Conservation (phyloP, 305 asterid species). For the Fraxinus baroniana region DNA sequence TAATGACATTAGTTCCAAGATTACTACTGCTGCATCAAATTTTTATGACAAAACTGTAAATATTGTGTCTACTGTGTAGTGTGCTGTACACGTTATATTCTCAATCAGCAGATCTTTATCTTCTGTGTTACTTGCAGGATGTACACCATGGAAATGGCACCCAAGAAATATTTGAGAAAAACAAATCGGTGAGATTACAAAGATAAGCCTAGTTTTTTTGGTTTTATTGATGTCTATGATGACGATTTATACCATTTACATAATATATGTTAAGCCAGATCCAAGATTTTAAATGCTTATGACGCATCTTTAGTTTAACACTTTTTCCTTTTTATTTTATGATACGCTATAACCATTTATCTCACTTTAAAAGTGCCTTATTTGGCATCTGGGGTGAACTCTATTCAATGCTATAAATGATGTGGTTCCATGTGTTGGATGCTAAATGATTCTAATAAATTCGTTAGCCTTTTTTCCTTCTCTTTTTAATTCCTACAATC, state of each 20-base stretch:
- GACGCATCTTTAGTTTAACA: constrained; percentile 5
- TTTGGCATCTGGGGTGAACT: background rate
- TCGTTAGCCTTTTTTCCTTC: background rate
- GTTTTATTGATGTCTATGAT: constrained; percentile 18
- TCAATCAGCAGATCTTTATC: constrained; percentile 13
- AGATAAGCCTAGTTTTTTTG: constrained; percentile 12
- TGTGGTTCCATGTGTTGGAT: constrained; percentile 12
- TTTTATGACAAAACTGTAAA: background rate
- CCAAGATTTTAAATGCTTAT: constrained; percentile 10
- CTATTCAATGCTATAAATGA: background rate
- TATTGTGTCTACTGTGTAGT: background rate
- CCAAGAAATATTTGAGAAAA: constrained; percentile 88
- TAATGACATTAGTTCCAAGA: constrained; percentile 29
- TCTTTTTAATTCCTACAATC: background rate
- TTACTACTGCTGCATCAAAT: background rate
- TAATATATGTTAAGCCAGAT: constrained; percentile 15
- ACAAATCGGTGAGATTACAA: constrained; percentile 64
- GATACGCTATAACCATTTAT: background rate
- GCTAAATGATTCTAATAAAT: constrained; percentile 7
- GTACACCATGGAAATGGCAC: constrained; percentile 99
- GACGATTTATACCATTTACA: background rate
- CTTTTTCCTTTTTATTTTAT: background rate
- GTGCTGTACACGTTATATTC: constrained; percentile 15
- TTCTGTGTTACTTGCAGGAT: constrained; percentile 54
- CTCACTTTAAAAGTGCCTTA: background rate